A percentile compares a stretch with the other conserved stretches of the same genome.
phyloP scores from a whole-genome alignment of 257 asterid species.

The Thymus quinquecostatus region DNA sequence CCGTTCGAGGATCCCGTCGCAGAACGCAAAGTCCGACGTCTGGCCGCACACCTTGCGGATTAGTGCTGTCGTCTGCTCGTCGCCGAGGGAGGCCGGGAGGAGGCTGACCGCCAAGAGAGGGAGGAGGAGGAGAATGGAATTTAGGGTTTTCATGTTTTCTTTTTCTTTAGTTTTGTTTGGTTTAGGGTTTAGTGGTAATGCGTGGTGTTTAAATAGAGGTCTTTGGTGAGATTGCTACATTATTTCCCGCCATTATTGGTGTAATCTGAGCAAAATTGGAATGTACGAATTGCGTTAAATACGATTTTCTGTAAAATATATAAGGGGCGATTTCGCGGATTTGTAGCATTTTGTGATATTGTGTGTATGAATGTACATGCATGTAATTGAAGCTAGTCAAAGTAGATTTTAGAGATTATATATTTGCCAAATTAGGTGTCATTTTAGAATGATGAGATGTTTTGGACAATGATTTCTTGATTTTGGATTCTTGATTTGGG shows the following conservation, averaged over 20 bases:
- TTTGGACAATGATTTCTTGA: too few species aligned
- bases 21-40: constrained; percentile 20
- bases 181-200: neutral
- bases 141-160: constrained; percentile 7
- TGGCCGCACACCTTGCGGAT: constrained; percentile 17
- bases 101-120: neutral
- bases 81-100: neutral
- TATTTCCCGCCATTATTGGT: neutral
- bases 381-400: too few species aligned
- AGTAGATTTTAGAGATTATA: too few species aligned
- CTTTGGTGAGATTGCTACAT: too few species aligned
- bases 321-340: neutral
- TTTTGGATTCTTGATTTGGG: too few species aligned
- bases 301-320: neutral
- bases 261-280: neutral
- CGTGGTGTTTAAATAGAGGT: neutral
- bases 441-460: too few species aligned
- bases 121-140: neutral
- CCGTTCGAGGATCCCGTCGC: neutral
- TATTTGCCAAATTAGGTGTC: too few species aligned
- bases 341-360: neutral
- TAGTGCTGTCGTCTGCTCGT: neutral
- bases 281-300: neutral
- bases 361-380: too few species aligned
- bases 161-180: neutral